Evolutionary conservation across 2,329 filamentous ascomycete species (phyloP).

Genomic region (Colletotrichum nymphaeae): DNA sequence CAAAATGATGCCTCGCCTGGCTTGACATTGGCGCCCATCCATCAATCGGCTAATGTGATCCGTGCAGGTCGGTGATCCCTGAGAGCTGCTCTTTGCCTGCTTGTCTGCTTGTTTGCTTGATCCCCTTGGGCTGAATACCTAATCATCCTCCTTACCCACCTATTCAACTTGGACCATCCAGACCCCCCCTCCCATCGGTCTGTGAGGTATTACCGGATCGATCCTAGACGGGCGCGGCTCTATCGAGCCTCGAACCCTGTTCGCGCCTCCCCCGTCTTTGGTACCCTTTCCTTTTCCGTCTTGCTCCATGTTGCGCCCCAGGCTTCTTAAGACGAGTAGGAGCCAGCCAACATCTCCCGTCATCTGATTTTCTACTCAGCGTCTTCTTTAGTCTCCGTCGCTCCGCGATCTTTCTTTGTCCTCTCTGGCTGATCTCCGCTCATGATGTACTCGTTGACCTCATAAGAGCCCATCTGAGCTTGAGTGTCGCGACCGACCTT

Average conservation of each 20-base stretch:
- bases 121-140: not conserved
- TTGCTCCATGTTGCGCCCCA: not conserved
- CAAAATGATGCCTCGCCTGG: not conserved
- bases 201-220: slow-evolving; percentile 12
- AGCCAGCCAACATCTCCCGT: slow-evolving; percentile 8
- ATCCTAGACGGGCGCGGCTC: slow-evolving; percentile 19
- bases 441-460: slow-evolving; percentile 31
- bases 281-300: slow-evolving; percentile 31
- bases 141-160: not conserved
- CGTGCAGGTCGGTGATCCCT: slow-evolving; percentile 9
- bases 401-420: slow-evolving; percentile 22
- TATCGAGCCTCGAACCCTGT: slow-evolving; percentile 26
- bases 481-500: not conserved
- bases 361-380: not conserved
- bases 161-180: not conserved
- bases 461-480: slow-evolving; percentile 1
- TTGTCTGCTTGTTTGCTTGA: slow-evolving; percentile 3
- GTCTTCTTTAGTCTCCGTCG: not conserved
- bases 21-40: not conserved
- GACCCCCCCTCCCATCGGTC: not conserved
- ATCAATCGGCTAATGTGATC: slow-evolving; percentile 8
- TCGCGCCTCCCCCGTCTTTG: slow-evolving; percentile 15
- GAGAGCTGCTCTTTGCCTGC: slow-evolving; percentile 5
- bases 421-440: slow-evolving; percentile 14
- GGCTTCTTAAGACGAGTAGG: slow-evolving; percentile 12